These are phyloP conservation scores for Diaporthe vexans DNA, from an alignment of 2,329 filamentous ascomycete genomes.

Conservation along the genomic window DNA sequence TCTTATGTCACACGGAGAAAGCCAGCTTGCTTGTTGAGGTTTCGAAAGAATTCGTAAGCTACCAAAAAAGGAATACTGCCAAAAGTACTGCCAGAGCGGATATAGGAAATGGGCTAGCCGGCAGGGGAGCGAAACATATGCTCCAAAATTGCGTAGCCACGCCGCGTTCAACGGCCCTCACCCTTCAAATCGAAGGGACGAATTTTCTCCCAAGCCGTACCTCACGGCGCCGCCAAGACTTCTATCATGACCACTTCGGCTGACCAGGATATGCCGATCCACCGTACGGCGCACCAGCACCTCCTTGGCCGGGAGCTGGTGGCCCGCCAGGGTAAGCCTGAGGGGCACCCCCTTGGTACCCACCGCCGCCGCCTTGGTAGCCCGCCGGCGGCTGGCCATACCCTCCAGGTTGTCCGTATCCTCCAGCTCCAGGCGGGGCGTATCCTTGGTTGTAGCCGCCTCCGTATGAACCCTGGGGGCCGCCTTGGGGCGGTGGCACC, in stretches of 20 bases:
- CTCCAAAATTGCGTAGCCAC: too few species aligned
- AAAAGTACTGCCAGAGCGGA: too few species aligned
- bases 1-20: too few species aligned
- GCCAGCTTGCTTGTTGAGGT: too few species aligned
- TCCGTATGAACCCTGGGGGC: background rate
- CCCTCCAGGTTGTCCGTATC: background rate
- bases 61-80: too few species aligned
- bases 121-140: background rate
- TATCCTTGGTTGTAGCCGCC: constrained; percentile 14
- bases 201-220: background rate
- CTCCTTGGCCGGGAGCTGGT: constrained; percentile 1
- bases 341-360: background rate
- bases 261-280: background rate
- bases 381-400: constrained; percentile 8
- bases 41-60: too few species aligned
- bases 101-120: too few species aligned
- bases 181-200: background rate
- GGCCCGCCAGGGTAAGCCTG: constrained; percentile 10
- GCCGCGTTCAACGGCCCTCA: background rate
- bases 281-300: background rate
- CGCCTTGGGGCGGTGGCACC: background rate
- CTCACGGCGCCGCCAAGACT: background rate
- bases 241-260: constrained; percentile 11
- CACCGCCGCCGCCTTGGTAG: constrained; percentile 3
- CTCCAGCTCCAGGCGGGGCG: background rate